Base-by-base conservation (phyloP, 1,139 yeast species). In the Pichia kudriavzevii region DNA sequence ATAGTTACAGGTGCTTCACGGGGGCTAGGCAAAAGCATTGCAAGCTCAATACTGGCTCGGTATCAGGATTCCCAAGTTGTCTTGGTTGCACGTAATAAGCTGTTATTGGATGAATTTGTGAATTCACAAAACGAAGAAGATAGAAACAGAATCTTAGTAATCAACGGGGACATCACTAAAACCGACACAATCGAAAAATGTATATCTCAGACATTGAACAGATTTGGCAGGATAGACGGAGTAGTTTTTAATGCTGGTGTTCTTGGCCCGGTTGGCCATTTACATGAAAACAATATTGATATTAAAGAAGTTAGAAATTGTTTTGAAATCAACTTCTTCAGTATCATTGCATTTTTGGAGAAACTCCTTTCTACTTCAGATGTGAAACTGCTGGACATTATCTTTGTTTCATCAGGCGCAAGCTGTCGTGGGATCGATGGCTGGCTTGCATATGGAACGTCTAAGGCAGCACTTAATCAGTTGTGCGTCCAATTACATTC, bases 391-490 rank as follows among this genome's bases (percentile, higher is more conserved):
- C 91, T 93, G 1, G 69, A 66, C 31, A 65, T 81, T 22, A 66
- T 88, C 14, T 75, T 79, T 38, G 95, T 87, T 0, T 81, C 93
- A 18, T 82, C 94, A 1, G 96, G 95, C 7, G 96, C 97, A 0
- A 68, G 88, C 2, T 63, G 67, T 1, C 64, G 63, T 30, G 62
- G 75, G 13, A 76, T 75, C 49, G 59, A 60, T 46, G 87, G 88
- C 10, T 87, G 95, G 95, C 79, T 80, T 24, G 94, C 95, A 4
- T 88, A 88, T 50, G 94, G 95, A 1, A 64, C 87, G 3, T 76
- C 95, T 13, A 88, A 88, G 59, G 95, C 95, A 1, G 95, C 95
- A 0, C 56, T 87, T 39, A 84, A 88, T 58, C 87, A 79, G 50
- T 67, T 85, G 36, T 75, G 82, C 7, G 55, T 62, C 31, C 72